Base-by-base conservation (phyloP, 257 asterid species). In the Ehretia macrophylla region DNA sequence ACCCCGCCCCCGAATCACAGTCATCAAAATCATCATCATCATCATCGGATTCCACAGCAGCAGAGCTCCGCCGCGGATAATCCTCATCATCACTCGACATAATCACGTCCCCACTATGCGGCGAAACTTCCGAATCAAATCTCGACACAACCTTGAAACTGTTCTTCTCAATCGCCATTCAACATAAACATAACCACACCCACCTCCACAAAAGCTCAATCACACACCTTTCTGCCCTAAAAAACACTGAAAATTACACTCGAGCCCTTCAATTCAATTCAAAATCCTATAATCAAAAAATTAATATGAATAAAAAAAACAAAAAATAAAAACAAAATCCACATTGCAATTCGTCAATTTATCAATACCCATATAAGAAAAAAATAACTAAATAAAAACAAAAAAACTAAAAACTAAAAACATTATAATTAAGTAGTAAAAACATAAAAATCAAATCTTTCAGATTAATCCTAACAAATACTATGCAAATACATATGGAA, bases 1-100 rank as follows among this genome's bases (percentile, higher is more conserved):
- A 94, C 22, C 96, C 99, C 0, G 97, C 99, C 46, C 99, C 99
- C 0, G 99, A 93, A 66, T 93, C 99, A 82, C 94, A 89, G 64
- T 93, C 99, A 64, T 86, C 97, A 60, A 88, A 84, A 32, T 82
- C 96, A 68, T 88, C 97, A 39, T 77, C 83, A 12, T 85, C 96
- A 12, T 92, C 97, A 32, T 65, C 81, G 17, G 96, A 84, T 47
- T 84, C 96, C 48, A 83, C 81, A 35, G 70, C 86, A 64, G 72
- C 54, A 35, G 82, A 63, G 60, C 74, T 83, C 16, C 69, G 77
- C 60, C 79, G 77, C 75, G 75, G 90, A 68, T 81, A 75, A 66
- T 82, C 88, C 19, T 83, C 99, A 45, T 86, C 93, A 27, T 88
- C 95, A 58, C 87, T 88, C 51, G 95, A 93, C 85, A 83, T 78